Evolutionary conservation across 495 filamentous ascomycete genomes (phyloP), one percentile per base, ranked within the genome.

Genomic region (Penicillium daleae): DNA sequence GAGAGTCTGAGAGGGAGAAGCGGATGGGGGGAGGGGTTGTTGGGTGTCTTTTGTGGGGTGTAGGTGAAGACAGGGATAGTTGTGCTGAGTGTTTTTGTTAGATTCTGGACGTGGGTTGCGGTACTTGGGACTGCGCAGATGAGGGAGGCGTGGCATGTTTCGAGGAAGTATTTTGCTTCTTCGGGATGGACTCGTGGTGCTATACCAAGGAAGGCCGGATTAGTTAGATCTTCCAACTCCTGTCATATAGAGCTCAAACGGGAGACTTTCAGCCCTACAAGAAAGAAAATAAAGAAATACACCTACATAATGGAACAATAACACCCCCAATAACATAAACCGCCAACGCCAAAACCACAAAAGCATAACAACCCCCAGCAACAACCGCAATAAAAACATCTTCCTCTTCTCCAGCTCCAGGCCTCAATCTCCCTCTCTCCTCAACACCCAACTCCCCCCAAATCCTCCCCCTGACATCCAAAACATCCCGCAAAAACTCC

Each of bases 301-400:
- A 51, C 51, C n/a, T 31, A 54, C 51, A 54, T 24, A 54, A 15
- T 0, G 51, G 26, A 13, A 35, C 51, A 27, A 54, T 7, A 4
- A 54, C 51, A 21, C n/a, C 51, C 17, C 51, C 51, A 12, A 54
- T 9, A 17, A 8, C 10, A 35, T 54, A 54, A 35, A 54, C 4
- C 29, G 51, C 31, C 17, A 31, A 22, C 6, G 9, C 7, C 51
- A 54, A 12, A 17, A 53, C 50, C n/a, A 29, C 50, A 53, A 32
- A 53, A 15, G 50, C 29, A 29, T 51, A 51, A 27, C 31, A 19
- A 33, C 50, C 50, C 50, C 19, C 50, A 1, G 29, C 7, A 33
- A 53, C 51, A 24, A 33, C 51, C 51, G 51, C 51, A 35, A 54
- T 19, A 54, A 54, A 54, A 6, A 54, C 29, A 33, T 32, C 19